Base-by-base conservation (phyloP, 352 stramenopile species). In the Globisporangium polare region DNA sequence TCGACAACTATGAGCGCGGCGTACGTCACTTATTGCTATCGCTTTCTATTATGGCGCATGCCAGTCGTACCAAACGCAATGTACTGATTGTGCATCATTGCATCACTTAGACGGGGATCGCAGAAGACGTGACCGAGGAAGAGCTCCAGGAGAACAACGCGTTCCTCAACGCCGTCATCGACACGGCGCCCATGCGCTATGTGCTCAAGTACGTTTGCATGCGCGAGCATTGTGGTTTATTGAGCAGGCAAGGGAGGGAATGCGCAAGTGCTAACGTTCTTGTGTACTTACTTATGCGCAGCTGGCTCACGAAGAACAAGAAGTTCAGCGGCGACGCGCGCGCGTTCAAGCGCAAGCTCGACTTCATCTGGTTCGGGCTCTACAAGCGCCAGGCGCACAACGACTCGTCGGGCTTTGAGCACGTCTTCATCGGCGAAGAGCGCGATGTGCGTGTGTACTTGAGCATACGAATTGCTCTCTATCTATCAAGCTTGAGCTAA, bases 401-500 rank as follows among this genome's bases (percentile, higher is more conserved):
- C 63, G 85, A 99, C 69, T 98, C 90, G 20, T 98, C 87, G 6
- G 95, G 94, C 29, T 99, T 99, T 67, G 96, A 99, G 66, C 96
- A 99, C 70, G 94, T 98, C 6, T 99, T 99, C 66, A 82, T 98
- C 9, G 96, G 96, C 50, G 96, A 99, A 76, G 88, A 98, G 47
- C 97, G 96, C 58, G 83, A 98, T 60, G 90, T 92, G 61, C 55
- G 86, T 39, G 33, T 39, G 33, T 17, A 46, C 39, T 22, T 20
- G 17, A 46, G 39, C 9, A n/a, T 46, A 46, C n/a, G 15, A 46
- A 9, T 9, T 20, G n/a, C 42, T 49, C n/a, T 26, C 18, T 26
- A 49, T 27, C 29, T 9, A 33, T n/a, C n/a, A 33, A 33, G 8
- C 29, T 4, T 9, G 8, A 33, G 29, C 29, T 33, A 33, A 33